Percentiles rank a stretch among this genome's conserved stretches.
These are phyloP conservation scores for Leishmania lainsoni DNA, from an alignment of 208 protist species.

Conservation along the genomic window DNA sequence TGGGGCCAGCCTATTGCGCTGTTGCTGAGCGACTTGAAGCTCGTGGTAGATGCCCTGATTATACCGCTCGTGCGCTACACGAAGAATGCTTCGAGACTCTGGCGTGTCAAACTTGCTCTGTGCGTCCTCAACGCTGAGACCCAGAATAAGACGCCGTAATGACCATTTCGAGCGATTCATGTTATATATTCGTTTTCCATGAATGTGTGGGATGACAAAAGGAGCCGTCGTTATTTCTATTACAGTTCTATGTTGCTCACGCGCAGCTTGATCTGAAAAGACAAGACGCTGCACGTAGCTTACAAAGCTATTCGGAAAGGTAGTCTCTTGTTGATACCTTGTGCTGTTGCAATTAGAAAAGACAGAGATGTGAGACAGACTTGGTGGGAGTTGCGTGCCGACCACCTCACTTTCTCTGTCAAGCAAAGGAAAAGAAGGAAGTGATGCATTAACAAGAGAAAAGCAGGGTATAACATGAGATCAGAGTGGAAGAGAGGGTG, in stretches of 20 bases:
- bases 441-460: neutral
- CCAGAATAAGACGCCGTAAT: constrained; percentile 73
- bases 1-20: constrained; percentile 61
- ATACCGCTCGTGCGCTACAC: constrained; percentile 78
- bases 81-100: constrained; percentile 68
- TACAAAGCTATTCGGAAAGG: neutral
- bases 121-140: constrained; percentile 89
- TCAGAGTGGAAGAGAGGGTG: neutral
- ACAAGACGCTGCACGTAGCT: neutral
- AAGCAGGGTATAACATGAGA: neutral
- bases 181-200: constrained; percentile 15
- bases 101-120: constrained; percentile 85
- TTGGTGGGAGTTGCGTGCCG: neutral
- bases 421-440: constrained; percentile 12
- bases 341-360: constrained; percentile 10
- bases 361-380: constrained; percentile 11
- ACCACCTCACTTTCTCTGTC: neutral
- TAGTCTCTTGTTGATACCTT: constrained; percentile 4
- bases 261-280: neutral
- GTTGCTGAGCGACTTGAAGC: constrained; percentile 72
- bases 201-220: neutral
- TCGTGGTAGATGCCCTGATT: constrained; percentile 87
- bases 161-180: constrained; percentile 40
- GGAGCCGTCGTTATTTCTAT: neutral
- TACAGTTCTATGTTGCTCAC: constrained; percentile 26